Conservation (phyloP, 495 filamentous ascomycete species). For the Annulohypoxylon bovei region DNA sequence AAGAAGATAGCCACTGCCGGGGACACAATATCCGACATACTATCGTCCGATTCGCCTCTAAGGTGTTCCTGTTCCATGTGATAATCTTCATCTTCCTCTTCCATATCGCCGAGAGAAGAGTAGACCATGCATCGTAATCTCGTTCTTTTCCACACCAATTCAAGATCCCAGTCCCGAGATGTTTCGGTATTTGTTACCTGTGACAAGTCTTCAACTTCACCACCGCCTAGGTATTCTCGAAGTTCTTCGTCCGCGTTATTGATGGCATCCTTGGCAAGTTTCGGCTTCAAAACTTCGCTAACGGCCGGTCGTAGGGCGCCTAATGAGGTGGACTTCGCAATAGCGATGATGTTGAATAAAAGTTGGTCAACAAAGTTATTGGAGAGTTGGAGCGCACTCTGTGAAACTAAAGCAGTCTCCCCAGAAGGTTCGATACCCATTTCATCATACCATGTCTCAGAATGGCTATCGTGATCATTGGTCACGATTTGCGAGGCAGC, state of each 20-base stretch:
- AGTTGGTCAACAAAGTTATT: slow-evolving; percentile 96
- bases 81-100: slow-evolving; percentile 95
- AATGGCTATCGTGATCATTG: slow-evolving; percentile 80
- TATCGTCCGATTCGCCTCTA: slow-evolving; percentile 63
- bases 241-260: slow-evolving; percentile 91
- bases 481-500: slow-evolving; percentile 93
- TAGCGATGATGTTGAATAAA: slow-evolving; percentile 84
- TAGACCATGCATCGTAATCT: slow-evolving; percentile 97
- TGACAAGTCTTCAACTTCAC: slow-evolving; percentile 73
- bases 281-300: slow-evolving; percentile 85
- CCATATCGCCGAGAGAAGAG: slow-evolving; percentile 93
- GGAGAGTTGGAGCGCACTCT: slow-evolving; percentile 77
- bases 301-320: slow-evolving; percentile 82
- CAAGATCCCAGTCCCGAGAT: slow-evolving; percentile 78
- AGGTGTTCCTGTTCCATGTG: slow-evolving; percentile 78
- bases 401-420: slow-evolving; percentile 77
- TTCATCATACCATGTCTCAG: slow-evolving; percentile 71
- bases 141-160: slow-evolving; percentile 89
- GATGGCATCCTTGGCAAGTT: slow-evolving; percentile 87
- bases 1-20: slow-evolving; percentile 95
- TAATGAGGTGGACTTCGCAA: slow-evolving; percentile 84
- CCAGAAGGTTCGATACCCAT: slow-evolving; percentile 69
- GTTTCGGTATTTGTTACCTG: slow-evolving; percentile 64
- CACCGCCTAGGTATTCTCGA: slow-evolving; percentile 82
- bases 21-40: slow-evolving; percentile 74